Evolutionary conservation across 345 rosid genomes (phyloP).

Genomic region (Cardiospermum halicacabum): DNA sequence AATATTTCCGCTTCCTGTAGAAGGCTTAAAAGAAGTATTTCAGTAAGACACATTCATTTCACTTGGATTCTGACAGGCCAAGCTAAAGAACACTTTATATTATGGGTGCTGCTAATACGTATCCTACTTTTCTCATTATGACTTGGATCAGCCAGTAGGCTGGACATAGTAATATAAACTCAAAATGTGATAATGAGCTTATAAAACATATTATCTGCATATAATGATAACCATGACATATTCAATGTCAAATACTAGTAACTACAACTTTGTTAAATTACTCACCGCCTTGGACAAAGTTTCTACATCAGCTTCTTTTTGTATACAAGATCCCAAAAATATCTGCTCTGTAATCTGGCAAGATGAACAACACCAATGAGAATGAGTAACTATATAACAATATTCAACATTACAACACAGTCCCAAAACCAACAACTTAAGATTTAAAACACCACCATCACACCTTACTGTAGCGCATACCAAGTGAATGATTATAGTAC

Average conservation of each 20-base stretch:
- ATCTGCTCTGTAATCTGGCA: conserved; percentile 85
- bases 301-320: conserved; percentile 75
- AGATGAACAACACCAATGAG: conserved; percentile 5
- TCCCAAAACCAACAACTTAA: conserved; percentile 6
- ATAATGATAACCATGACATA: background rate
- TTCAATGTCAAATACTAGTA: background rate
- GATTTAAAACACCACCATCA: conserved; percentile 16
- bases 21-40: background rate
- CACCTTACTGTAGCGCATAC: conserved; percentile 93
- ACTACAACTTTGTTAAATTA: conserved; percentile 3
- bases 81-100: background rate
- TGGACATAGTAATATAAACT: background rate
- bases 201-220: background rate
- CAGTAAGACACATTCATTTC: background rate
- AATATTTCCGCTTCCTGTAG: conserved; percentile 4
- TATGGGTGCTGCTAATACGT: background rate
- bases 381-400: conserved; percentile 9
- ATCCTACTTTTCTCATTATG: conserved; percentile 1
- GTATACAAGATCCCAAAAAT: conserved; percentile 83
- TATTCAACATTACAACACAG: background rate
- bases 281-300: conserved; percentile 58
- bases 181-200: conserved; percentile 1
- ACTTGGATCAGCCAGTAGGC: background rate
- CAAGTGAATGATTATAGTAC: conserved; percentile 74
- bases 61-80: background rate